Evolutionary conservation across 129 eudicot genomes (phyloP), one percentile per base, ranked within the genome.

Genomic region (Helichrysum umbraculigerum): DNA sequence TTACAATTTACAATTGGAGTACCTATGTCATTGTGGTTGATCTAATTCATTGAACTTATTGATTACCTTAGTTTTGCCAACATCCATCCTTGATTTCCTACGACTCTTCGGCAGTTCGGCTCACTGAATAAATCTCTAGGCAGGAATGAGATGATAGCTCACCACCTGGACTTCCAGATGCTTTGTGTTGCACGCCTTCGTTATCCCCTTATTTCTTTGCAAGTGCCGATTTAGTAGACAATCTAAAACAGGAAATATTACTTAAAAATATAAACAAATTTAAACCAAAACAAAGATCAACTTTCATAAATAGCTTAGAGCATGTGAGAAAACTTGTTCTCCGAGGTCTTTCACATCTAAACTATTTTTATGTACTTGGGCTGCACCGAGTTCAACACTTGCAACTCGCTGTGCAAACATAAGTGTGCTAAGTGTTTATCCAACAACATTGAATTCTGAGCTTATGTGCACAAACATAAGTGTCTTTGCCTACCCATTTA

Each of bases 391-490:
- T n/a, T n/a, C n/a, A n/a, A n/a, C n/a, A n/a, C n/a, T n/a, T n/a
- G n/a, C n/a, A n/a, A n/a, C n/a, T n/a, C n/a, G n/a, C n/a, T n/a
- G n/a, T n/a, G n/a, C n/a, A n/a, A n/a, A n/a, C n/a, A n/a, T n/a
- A n/a, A n/a, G n/a, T n/a, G n/a, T n/a, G n/a, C n/a, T n/a, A n/a
- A n/a, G n/a, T n/a, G n/a, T n/a, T n/a, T n/a, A n/a, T n/a, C n/a
- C n/a, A n/a, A n/a, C n/a, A n/a, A n/a, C n/a, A n/a, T n/a, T n/a
- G n/a, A 87, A 71, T 79, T 95, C 99, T 6, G 99, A 97, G 85
- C 99, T 91, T 91, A 95, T 91, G 79, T 95, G 99, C 78, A 95
- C 96, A 85, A 95, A 95, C 99, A 95, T 95, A 20, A 95, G 83
- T 70, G 99, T 91, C 88, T 95, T 95, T 44, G 99, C 99, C 75